Percentiles rank a stretch among this genome's conserved stretches.
phyloP scores from a whole-genome alignment of 192 early-diverging fungal genomes.

The Ramicandelaber brevisporus region DNA sequence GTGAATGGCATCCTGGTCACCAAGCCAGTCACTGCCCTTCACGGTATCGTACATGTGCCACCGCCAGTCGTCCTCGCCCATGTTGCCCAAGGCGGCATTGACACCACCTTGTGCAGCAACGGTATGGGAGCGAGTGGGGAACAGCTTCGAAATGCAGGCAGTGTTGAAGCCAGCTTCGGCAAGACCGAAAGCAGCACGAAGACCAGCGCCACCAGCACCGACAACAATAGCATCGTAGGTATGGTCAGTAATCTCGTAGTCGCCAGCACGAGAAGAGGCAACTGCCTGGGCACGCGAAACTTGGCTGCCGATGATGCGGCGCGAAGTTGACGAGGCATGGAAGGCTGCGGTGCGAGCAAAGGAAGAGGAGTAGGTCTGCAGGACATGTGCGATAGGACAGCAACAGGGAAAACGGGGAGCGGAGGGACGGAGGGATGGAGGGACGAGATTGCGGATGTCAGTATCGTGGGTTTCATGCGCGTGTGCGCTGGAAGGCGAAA shows the following conservation, averaged over 20 bases:
- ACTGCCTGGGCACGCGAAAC: background rate
- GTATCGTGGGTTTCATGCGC: no score
- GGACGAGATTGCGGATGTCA: no score
- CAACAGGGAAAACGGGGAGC: no score
- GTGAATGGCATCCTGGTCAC: slow-evolving; percentile 98
- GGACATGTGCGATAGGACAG: no score
- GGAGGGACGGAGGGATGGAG: no score
- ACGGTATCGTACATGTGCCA: slow-evolving; percentile 99
- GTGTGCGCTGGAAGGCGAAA: no score
- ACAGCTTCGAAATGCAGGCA: slow-evolving; percentile 94
- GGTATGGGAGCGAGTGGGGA: slow-evolving; percentile 95
- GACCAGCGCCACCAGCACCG: slow-evolving; percentile 94
- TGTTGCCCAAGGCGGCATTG: slow-evolving; percentile 98
- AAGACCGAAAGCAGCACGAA: slow-evolving; percentile 92
- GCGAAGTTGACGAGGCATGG: background rate
- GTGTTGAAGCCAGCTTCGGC: slow-evolving; percentile 87
- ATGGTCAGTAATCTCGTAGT: slow-evolving; percentile 94
- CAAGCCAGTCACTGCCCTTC: slow-evolving; percentile 97
- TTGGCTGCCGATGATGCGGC: background rate
- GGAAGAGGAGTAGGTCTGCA: no score
- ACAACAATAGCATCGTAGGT: slow-evolving; percentile 96
- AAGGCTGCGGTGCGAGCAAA: no score
- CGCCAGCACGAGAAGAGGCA: slow-evolving; percentile 3
- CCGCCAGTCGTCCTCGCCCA: slow-evolving; percentile 99
- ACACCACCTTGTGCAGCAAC: slow-evolving; percentile 98